Base-by-base conservation (phyloP, 2,329 filamentous ascomycete species). In the Phoma sp. region DNA sequence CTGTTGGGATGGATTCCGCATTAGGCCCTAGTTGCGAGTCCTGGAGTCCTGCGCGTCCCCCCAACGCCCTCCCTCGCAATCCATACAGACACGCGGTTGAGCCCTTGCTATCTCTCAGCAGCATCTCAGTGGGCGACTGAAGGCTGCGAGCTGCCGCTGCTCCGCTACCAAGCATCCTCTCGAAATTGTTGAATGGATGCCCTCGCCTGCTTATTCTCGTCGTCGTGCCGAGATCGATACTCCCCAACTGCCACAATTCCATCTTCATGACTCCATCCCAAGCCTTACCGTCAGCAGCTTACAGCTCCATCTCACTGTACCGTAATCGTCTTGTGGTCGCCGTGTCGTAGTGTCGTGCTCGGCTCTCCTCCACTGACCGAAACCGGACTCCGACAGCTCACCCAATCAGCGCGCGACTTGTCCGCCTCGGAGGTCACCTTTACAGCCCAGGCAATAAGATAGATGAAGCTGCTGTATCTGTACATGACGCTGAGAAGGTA, bases 1-100 rank as follows among this genome's bases (percentile, higher is more conserved):
- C 36, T 64, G 64, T 67, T 67, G 64, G 59, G 64, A 60, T 31
- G 29, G 29, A 39, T 57, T 62, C 64, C 59, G 61, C 54, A 67
- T 64, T 65, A 65, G 62, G 61, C 54, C 43, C 49, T 49, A 49
- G 44, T 61, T 64, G 62, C 58, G 22, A 24, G 22, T 17, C 17
- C 17, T 17, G 17, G 61, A 64, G 57, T 37, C 32, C 60, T 61
- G 57, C 55, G 49, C 32, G 43, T 47, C 43, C 4, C 43, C 51
- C 40, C 52, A 45, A 55, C 45, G 32, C 35, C 36, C 5, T 24
- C 41, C 36, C 24, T 29, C 31, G 12, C 40, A 43, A 33, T 46
- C 45, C 45, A 50, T 55, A 37, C 45, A 41, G 40, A 41, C 22
- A 46, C 46, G 57, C 51, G 55, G 58, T 62, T 62, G 62, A 60